Evolutionary conservation across 2,329 filamentous ascomycete genomes (phyloP), one percentile per base, ranked within the genome.

Genomic region (Sporothrix phasma): DNA sequence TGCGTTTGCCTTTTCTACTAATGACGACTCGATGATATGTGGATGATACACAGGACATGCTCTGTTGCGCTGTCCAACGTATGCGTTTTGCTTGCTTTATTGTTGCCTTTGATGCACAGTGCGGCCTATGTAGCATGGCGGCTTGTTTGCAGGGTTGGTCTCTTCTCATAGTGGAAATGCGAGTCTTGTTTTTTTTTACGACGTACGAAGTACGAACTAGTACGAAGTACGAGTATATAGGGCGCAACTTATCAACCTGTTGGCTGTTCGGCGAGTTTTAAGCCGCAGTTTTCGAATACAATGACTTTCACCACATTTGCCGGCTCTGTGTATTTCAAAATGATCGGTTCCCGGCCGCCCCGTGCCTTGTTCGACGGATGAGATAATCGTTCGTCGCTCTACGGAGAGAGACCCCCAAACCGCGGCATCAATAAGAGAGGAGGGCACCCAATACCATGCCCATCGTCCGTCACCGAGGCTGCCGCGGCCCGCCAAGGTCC

Each of bases 11-110:
- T 34, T 56, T 56, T 31, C 37, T 17, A 45, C 39, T 37, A 37
- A 19, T 58, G 37, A 63, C 26, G 61, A 63, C 8, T 49, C 61
- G 34, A 56, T 46, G 61, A 49, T 29, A 53, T 46, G 26, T 63
- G 49, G 45, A 47, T 56, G 61, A 49, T 47, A 31, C 37, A 46
- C 19, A 45, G 22, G 34, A 53, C 51, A 37, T 46, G 24, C n/a
- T 31, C 17, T 56, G 61, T 39, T n/a, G 19, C 19, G 7, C 8
- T 46, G 37, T 63, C 24, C 47, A n/a, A 46, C 29, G 26, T 41
- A 15, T 45, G 15, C 22, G 41, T 61, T 26, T n/a, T 61, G n/a
- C 8, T 34, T 37, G 34, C 8, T 37, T 37, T 37, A 10, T 37
- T 37, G n/a, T 31, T 19, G 24, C 46, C 17, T 22, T 53, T 34